Conservation (phyloP, 1,284 basidiomycete species). For the Ustanciosporium gigantosporum region DNA sequence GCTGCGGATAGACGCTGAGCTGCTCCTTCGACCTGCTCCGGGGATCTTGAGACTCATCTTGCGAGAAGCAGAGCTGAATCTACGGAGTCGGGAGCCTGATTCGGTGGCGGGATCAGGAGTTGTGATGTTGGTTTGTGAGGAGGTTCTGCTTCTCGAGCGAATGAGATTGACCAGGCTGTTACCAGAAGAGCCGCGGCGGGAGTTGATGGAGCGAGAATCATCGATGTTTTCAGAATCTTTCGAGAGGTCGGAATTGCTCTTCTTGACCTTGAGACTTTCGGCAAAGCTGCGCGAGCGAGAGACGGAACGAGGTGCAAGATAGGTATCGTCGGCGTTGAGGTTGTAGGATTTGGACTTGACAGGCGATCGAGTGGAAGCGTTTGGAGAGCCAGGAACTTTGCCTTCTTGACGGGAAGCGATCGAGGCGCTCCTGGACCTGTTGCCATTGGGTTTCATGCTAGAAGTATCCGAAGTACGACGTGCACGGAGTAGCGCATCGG, state of each 20-base stretch:
- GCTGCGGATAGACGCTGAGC: constrained; percentile 14
- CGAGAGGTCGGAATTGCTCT: constrained; percentile 41
- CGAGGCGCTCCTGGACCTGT: constrained; percentile 12
- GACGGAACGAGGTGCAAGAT: constrained; percentile 8
- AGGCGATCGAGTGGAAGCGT: no score
- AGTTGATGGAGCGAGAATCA: constrained; percentile 38
- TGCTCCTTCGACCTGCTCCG: constrained; percentile 4
- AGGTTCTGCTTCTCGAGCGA: constrained; percentile 28
- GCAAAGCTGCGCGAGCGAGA: constrained; percentile 3
- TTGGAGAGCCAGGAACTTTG: background rate
- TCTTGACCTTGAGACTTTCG: no score
- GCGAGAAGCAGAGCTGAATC: constrained; percentile 30
- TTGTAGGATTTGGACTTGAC: no score
- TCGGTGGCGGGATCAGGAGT: constrained; percentile 2
- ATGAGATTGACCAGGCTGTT: constrained; percentile 29
- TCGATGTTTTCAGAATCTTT: constrained; percentile 4
- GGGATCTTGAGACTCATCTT: constrained; percentile 40
- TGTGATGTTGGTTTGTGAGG: constrained; percentile 30
- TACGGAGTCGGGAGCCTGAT: constrained; percentile 7
- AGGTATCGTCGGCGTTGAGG: constrained; percentile 4
- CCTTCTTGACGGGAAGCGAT: constrained; percentile 5
- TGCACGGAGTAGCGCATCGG: constrained; percentile 30
- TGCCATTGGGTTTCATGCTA: constrained; percentile 3
- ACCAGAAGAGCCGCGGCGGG: constrained; percentile 19
- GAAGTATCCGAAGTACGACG: constrained; percentile 8